A percentile compares a stretch with the other conserved stretches of the same genome.
Conservation (phyloP, 1,284 basidiomycete genomes). For the Pseudozyma flocculosa region DNA sequence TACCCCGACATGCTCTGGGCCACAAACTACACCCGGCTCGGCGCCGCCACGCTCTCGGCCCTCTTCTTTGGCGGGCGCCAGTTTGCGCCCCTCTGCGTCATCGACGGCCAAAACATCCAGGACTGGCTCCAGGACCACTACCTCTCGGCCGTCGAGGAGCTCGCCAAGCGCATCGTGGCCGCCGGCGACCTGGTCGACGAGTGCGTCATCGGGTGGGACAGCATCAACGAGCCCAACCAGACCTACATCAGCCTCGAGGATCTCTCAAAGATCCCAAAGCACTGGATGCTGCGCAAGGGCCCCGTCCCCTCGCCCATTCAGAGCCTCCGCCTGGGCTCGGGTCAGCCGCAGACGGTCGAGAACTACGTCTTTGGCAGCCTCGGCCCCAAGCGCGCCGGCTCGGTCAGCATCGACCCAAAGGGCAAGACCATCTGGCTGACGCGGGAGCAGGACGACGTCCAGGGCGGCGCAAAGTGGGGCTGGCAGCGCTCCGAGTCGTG, state of each 20-base stretch:
- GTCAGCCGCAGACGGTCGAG: slow-evolving; percentile 78
- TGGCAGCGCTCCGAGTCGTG: slow-evolving; percentile 77
- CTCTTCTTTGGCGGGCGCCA: slow-evolving; percentile 89
- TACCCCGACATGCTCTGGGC: slow-evolving; percentile 94
- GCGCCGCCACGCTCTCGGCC: slow-evolving; percentile 85
- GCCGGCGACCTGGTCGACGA: slow-evolving; percentile 77
- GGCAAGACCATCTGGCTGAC: slow-evolving; percentile 61
- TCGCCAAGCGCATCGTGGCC: slow-evolving; percentile 73
- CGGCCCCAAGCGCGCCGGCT: slow-evolving; percentile 75
- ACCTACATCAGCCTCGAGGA: slow-evolving; percentile 78
- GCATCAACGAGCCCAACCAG: slow-evolving; percentile 89
- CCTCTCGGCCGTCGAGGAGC: slow-evolving; percentile 71
- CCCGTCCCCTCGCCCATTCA: slow-evolving; percentile 83
- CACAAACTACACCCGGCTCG: slow-evolving; percentile 88
- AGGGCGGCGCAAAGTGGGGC: slow-evolving; percentile 65
- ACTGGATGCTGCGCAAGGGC: slow-evolving; percentile 69
- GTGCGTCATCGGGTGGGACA: slow-evolving; percentile 94
- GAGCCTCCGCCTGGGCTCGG: slow-evolving; percentile 83
- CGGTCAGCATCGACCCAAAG: slow-evolving; percentile 78
- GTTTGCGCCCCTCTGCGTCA: slow-evolving; percentile 85
- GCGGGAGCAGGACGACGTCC: slow-evolving; percentile 30
- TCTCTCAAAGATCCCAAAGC: slow-evolving; percentile 53
- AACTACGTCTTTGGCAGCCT: slow-evolving; percentile 77
- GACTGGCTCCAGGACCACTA: slow-evolving; percentile 88
- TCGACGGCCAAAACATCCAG: slow-evolving; percentile 90